These are phyloP conservation scores for Xylaria palmicola DNA, from an alignment of 495 filamentous ascomycete species.

Conservation along the genomic window DNA sequence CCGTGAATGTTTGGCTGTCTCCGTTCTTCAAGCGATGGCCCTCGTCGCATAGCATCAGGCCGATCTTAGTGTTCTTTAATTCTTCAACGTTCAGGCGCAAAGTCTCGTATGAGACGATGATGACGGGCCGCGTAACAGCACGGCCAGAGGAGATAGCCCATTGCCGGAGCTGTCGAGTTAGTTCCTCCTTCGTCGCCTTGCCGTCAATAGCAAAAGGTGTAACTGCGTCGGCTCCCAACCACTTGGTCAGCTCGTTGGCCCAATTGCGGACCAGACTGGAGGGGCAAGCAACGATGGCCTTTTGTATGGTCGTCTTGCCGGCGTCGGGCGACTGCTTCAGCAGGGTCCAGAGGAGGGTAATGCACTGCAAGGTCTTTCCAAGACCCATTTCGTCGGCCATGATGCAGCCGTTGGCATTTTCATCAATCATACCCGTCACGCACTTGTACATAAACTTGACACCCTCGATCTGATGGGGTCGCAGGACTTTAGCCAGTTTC, in stretches of 20 bases:
- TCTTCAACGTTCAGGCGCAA: conserved; percentile 88
- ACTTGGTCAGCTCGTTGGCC: conserved; percentile 94
- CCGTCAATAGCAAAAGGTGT: conserved; percentile 96
- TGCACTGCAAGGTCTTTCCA: conserved; percentile 81
- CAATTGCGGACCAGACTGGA: conserved; percentile 96
- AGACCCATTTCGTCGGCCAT: conserved; percentile 99
- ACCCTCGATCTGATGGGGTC: conserved; percentile 97
- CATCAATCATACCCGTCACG: conserved; percentile 90
- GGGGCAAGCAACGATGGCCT: conserved; percentile 97
- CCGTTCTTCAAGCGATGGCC: conserved; percentile 98
- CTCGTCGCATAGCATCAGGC: conserved; percentile 95
- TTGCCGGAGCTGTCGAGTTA: conserved; percentile 85
- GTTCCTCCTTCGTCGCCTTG: conserved; percentile 91
- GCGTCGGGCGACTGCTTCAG: conserved; percentile 94
- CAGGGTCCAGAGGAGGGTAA: conserved; percentile 86
- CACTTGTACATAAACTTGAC: conserved; percentile 97
- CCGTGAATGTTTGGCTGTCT: conserved; percentile 90
- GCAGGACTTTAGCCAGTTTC: conserved; percentile 81
- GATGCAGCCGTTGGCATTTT: conserved; percentile 94
- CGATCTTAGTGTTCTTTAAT: conserved; percentile 81
- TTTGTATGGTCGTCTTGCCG: conserved; percentile 90
- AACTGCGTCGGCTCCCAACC: conserved; percentile 89
- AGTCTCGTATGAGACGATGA: conserved; percentile 99
- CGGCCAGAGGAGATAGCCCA: conserved; percentile 91
- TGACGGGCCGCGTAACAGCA: conserved; percentile 87